phyloP scores from a whole-genome alignment of 768 basidiomycete species.

The Trametes gibbosa region DNA sequence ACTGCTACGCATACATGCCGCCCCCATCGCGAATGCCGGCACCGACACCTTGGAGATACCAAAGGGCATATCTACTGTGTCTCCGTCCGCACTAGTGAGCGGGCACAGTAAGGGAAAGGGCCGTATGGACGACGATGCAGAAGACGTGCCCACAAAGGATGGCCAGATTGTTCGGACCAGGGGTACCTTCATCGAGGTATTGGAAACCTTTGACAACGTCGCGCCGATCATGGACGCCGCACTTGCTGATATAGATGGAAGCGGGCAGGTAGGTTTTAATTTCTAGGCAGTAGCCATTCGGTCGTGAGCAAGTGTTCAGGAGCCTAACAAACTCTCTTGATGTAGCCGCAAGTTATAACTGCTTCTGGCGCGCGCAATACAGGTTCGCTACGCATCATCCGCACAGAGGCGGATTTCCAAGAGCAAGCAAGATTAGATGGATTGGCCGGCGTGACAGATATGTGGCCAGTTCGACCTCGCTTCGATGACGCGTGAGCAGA shows the following conservation, averaged over 20 bases:
- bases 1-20: conserved; percentile 54
- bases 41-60: conserved; percentile 53
- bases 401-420: conserved; percentile 79
- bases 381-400: conserved; percentile 73
- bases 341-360: conserved; percentile 76
- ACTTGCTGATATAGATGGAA: conserved; percentile 69
- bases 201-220: conserved; percentile 71
- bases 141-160: conserved; percentile 34
- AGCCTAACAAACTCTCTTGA: neutral
- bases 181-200: conserved; percentile 57
- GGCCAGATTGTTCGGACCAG: conserved; percentile 50
- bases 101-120: conserved; percentile 37
- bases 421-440: conserved; percentile 60
- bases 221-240: conserved; percentile 82
- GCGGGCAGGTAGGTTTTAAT: conserved; percentile 54
- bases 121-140: conserved; percentile 27
- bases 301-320: no score
- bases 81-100: conserved; percentile 33
- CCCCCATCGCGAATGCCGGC: conserved; percentile 41
- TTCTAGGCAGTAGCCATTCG: neutral
- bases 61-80: conserved; percentile 41
- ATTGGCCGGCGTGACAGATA: conserved; percentile 48
- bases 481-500: conserved; percentile 49
- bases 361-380: conserved; percentile 80
- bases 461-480: conserved; percentile 59